Percentiles rank a stretch among this genome's conserved stretches.
phyloP scores from a whole-genome alignment of 1,284 basidiomycete genomes.

The Trichosporon inkin region DNA sequence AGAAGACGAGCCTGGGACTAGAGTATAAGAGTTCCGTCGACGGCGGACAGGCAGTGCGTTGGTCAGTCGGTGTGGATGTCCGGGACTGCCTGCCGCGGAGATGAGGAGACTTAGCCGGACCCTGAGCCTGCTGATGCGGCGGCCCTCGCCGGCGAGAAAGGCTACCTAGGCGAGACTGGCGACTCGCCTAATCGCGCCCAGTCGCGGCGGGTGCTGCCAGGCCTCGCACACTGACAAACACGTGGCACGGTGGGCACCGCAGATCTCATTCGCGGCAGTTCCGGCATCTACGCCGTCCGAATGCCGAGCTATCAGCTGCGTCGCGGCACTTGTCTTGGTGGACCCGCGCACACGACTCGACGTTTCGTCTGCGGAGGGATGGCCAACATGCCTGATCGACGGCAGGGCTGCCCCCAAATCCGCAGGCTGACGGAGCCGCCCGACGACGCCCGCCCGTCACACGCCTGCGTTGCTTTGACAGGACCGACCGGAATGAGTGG shows the following conservation, averaged over 20 bases:
- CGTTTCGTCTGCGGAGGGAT: no score
- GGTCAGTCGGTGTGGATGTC: not conserved
- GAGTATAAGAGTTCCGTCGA: not conserved
- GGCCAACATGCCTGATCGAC: no score
- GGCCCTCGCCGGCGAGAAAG: slow-evolving; percentile 3
- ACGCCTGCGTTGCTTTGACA: no score
- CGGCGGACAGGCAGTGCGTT: not conserved
- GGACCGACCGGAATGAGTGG: not conserved
- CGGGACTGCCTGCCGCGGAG: not conserved
- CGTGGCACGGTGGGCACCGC: not conserved
- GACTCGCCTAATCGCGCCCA: not conserved
- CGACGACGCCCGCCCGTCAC: no score
- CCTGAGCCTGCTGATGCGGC: not conserved
- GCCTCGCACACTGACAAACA: not conserved
- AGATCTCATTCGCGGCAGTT: not conserved
- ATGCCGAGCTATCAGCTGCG: not conserved
- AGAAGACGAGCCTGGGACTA: not conserved
- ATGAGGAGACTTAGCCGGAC: not conserved
- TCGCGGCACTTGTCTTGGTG: not conserved
- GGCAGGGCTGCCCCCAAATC: no score
- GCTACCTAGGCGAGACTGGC: not conserved
- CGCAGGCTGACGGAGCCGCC: no score
- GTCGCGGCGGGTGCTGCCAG: not conserved
- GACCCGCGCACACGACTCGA: no score
- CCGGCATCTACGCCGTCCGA: not conserved